Evolutionary conservation across 2,329 filamentous ascomycete genomes (phyloP).

Genomic region (Colletotrichum camelliae): DNA sequence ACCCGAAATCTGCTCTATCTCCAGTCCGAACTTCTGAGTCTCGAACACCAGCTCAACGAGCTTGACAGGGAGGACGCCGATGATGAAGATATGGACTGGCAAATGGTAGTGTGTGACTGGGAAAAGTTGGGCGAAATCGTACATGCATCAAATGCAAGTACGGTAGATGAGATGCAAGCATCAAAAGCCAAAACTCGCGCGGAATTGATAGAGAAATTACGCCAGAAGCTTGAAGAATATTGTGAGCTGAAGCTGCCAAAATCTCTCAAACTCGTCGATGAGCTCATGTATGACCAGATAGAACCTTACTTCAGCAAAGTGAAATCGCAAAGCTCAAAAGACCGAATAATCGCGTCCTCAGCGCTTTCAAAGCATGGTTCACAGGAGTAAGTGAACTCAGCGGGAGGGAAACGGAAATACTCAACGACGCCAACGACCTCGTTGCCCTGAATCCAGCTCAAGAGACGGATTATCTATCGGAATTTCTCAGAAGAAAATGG

Average conservation of each 20-base stretch:
- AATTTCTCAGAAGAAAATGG: neutral
- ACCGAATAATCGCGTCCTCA: neutral
- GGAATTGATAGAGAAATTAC: neutral
- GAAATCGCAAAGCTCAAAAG: neutral
- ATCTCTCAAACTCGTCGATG: too few species aligned
- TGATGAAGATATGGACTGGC: slow-evolving; percentile 3
- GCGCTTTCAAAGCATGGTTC: neutral
- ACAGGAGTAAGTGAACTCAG: neutral
- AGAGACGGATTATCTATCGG: slow-evolving; percentile 10
- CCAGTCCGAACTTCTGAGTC: neutral
- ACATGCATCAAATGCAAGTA: neutral
- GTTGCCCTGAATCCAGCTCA: neutral
- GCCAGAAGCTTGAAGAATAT: neutral
- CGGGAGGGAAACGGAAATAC: neutral
- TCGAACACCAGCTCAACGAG: neutral
- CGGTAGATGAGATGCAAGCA: too few species aligned
- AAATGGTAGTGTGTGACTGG: neutral
- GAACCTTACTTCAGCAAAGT: neutral
- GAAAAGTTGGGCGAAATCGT: neutral
- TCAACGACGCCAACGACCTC: neutral
- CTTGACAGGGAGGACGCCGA: neutral
- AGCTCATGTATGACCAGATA: too few species aligned
- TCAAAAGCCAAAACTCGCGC: neutral
- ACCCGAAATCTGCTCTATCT: slow-evolving; percentile 7
- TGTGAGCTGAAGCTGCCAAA: neutral